Evolutionary conservation across 495 filamentous ascomycete species (phyloP).

Genomic region (Penicillium chermesinum): DNA sequence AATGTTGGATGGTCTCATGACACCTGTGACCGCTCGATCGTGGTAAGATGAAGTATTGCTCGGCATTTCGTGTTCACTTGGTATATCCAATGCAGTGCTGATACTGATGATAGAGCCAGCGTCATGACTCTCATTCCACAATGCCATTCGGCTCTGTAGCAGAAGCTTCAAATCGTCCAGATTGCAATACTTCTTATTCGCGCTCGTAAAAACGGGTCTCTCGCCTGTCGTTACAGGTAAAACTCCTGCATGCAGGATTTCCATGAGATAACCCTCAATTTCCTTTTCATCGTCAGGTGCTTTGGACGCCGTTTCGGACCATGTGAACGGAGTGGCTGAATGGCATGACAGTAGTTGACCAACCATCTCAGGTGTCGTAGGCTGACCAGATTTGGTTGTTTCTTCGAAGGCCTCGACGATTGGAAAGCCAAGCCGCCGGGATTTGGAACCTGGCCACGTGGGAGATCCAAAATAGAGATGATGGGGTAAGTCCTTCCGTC

Average conservation of each 20-base stretch:
- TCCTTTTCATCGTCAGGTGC: neutral
- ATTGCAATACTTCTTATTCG: neutral
- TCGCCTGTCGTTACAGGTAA: neutral
- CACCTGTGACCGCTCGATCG: too few relatives aligned
- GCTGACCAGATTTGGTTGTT: too few relatives aligned
- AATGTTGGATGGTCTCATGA: too few relatives aligned
- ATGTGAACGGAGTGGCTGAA: conserved; percentile 13
- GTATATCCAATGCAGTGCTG: neutral
- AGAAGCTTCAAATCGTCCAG: neutral
- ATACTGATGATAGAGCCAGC: neutral
- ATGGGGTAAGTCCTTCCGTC: neutral
- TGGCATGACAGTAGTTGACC: neutral
- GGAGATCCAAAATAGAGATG: neutral
- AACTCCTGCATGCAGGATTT: conserved; percentile 16
- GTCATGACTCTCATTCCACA: neutral
- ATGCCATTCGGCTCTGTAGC: neutral
- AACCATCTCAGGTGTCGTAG: neutral
- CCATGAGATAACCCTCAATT: conserved; percentile 14
- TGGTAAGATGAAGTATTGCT: too few relatives aligned
- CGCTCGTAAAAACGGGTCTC: too few relatives aligned
- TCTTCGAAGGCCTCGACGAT: too few relatives aligned
- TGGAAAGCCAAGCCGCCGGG: too few relatives aligned
- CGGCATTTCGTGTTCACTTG: too few relatives aligned
- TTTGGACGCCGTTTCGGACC: conserved; percentile 8
- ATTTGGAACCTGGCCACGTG: neutral